Percentiles rank a stretch among this genome's conserved stretches.
phyloP scores from a whole-genome alignment of 495 filamentous ascomycete species.

The Saxispiralis lemnorum region DNA sequence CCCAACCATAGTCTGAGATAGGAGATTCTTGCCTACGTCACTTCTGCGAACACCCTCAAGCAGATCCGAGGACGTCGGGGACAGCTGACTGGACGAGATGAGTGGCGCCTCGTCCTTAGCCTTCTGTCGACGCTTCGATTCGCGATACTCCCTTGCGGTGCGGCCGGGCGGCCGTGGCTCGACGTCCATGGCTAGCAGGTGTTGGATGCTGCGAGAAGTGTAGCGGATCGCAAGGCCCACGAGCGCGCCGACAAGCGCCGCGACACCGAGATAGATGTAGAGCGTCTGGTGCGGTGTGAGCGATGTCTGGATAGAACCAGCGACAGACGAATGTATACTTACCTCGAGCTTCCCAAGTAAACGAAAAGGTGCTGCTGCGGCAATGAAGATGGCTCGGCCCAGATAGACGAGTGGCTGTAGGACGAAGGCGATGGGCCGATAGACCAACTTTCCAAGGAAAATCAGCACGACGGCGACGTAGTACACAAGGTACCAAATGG shows the following conservation, averaged over 20 bases:
- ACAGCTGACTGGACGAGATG: neutral
- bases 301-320: conserved; percentile 3
- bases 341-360: conserved; percentile 49
- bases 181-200: conserved; percentile 3
- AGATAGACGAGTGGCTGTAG: conserved; percentile 21
- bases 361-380: conserved; percentile 19
- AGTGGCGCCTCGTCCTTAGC: conserved; percentile 3
- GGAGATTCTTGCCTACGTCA: conserved; percentile 1
- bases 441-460: conserved; percentile 23
- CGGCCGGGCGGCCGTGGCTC: neutral
- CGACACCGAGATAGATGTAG: conserved; percentile 46
- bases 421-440: conserved; percentile 21
- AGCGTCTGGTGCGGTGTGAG: conserved; percentile 32
- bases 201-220: conserved; percentile 16
- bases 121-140: conserved; percentile 10
- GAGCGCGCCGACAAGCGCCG: conserved; percentile 37
- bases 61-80: conserved; percentile 2
- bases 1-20: conserved; percentile 14
- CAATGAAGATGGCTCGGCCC: conserved; percentile 16
- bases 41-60: conserved; percentile 4
- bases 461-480: conserved; percentile 21
- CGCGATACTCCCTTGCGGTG: conserved; percentile 13
- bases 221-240: conserved; percentile 30
- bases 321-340: conserved; percentile 7
- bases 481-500: conserved; percentile 21